Evolutionary conservation across 2,329 filamentous ascomycete genomes (phyloP).

Genomic region (Daldinia eschscholtzii): DNA sequence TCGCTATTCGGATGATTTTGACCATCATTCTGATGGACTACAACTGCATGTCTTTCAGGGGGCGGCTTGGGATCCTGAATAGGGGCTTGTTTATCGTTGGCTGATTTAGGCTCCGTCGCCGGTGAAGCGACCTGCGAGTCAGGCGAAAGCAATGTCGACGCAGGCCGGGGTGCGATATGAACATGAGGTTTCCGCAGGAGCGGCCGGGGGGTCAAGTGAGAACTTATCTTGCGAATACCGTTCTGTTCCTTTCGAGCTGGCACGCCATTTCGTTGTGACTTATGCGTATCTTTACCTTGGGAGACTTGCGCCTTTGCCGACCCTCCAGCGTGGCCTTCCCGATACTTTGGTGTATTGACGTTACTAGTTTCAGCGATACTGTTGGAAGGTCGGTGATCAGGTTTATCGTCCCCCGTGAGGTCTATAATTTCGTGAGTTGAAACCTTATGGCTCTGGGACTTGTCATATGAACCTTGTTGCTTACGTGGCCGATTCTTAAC

Average conservation of each 20-base stretch:
- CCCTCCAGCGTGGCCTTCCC: neutral
- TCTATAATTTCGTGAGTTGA: constrained; percentile 40
- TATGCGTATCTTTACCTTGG: neutral
- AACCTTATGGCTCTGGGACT: constrained; percentile 1
- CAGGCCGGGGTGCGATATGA: constrained; percentile 19
- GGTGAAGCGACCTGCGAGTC: neutral
- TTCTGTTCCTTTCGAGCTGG: constrained; percentile 4
- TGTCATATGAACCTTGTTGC: constrained; percentile 15
- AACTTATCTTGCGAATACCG: constrained; percentile 3
- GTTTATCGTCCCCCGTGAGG: constrained; percentile 46
- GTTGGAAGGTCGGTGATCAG: constrained; percentile 12
- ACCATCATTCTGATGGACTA: constrained; percentile 1
- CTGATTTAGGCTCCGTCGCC: neutral
- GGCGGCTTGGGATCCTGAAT: neutral
- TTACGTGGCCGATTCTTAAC: constrained; percentile 17
- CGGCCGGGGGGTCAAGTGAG: neutral
- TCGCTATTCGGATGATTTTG: neutral
- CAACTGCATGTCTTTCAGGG: neutral
- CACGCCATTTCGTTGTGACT: neutral
- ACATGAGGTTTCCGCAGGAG: constrained; percentile 5
- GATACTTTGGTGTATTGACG: constrained; percentile 5
- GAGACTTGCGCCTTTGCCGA: constrained; percentile 23
- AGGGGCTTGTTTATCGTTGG: constrained; percentile 11
- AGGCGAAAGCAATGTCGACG: constrained; percentile 2
- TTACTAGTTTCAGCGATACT: constrained; percentile 7